Evolutionary conservation across 2,329 filamentous ascomycete species (phyloP).

Genomic region (Alternaria sp.): DNA sequence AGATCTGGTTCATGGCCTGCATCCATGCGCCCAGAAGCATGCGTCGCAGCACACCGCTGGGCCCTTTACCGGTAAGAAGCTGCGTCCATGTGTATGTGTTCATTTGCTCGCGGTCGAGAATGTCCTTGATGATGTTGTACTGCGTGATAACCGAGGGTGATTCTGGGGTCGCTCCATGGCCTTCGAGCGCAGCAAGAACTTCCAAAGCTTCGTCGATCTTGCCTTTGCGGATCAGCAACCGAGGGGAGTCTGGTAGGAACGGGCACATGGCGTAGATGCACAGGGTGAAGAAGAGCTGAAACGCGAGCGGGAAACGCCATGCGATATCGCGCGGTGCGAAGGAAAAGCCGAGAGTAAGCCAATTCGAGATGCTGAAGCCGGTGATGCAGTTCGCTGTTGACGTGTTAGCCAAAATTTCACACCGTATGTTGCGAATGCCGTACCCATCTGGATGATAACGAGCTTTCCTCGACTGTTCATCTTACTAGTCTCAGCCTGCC

Average conservation of each 20-base stretch:
- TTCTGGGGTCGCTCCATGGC: conserved; percentile 47
- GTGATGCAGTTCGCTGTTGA: conserved; percentile 49
- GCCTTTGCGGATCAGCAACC: conserved; percentile 61
- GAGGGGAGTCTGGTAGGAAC: conserved; percentile 49
- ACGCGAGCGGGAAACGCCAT: conserved; percentile 59
- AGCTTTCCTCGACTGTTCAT: conserved; percentile 55
- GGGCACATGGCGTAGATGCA: conserved; percentile 60
- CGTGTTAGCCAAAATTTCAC: not conserved
- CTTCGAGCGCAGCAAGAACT: conserved; percentile 47
- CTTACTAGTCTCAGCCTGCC: conserved; percentile 57
- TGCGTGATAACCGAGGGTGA: conserved; percentile 43
- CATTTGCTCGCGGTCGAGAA: conserved; percentile 53
- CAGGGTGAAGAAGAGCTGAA: conserved; percentile 65
- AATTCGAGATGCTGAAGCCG: conserved; percentile 53
- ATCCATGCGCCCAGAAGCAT: conserved; percentile 56
- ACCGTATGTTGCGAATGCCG: not conserved
- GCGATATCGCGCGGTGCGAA: conserved; percentile 46
- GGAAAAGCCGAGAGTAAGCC: conserved; percentile 52
- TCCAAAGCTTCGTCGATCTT: conserved; percentile 52
- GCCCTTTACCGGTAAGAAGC: conserved; percentile 51
- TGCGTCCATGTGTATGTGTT: conserved; percentile 55
- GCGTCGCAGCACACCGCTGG: conserved; percentile 50
- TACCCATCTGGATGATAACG: conserved; percentile 55
- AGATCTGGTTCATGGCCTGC: conserved; percentile 55
- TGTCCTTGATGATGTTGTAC: conserved; percentile 49